phyloP scores from a whole-genome alignment of 345 rosid genomes.

The Populus davidiana region DNA sequence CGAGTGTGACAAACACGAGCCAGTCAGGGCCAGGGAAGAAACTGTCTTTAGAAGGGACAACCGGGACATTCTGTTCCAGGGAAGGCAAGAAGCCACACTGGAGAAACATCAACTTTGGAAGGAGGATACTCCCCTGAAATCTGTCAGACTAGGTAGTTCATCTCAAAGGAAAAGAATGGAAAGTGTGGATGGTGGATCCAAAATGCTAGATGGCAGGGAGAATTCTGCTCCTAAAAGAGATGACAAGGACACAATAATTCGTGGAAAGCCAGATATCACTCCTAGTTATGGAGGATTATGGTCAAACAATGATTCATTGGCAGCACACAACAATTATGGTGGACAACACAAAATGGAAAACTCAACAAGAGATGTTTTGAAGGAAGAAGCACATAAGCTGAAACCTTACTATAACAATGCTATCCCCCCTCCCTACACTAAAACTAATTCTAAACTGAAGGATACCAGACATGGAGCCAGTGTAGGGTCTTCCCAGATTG shows the following conservation, averaged over 20 bases:
- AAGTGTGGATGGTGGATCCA: constrained; percentile 22
- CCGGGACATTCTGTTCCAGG: constrained; percentile 22
- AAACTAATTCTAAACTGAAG: constrained; percentile 44
- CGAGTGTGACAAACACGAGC: constrained; percentile 22
- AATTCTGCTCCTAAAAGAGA: constrained; percentile 35
- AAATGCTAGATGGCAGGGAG: constrained; percentile 38
- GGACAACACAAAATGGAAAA: constrained; percentile 25
- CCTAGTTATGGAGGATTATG: constrained; percentile 23
- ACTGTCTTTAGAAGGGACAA: constrained; percentile 31
- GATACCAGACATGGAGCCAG: constrained; percentile 31
- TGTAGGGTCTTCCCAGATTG: constrained; percentile 25
- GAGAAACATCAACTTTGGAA: constrained; percentile 38
- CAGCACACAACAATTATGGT: constrained; percentile 23
- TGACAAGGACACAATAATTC: constrained; percentile 15
- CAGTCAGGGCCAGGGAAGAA: constrained; percentile 23
- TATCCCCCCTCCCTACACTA: constrained; percentile 76
- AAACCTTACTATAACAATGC: constrained; percentile 39
- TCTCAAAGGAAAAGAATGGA: constrained; percentile 38
- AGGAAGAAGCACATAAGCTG: constrained; percentile 38
- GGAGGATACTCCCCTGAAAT: constrained; percentile 41
- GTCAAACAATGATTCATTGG: constrained; percentile 28
- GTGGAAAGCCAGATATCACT: constrained; percentile 23
- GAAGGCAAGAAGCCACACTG: constrained; percentile 35
- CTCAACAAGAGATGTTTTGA: constrained; percentile 31
- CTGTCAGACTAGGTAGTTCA: constrained; percentile 45